A percentile compares a stretch with the other conserved stretches of the same genome.
phyloP scores from a whole-genome alignment of 2,329 filamentous ascomycete genomes.

The Hymenoscyphus scutula region DNA sequence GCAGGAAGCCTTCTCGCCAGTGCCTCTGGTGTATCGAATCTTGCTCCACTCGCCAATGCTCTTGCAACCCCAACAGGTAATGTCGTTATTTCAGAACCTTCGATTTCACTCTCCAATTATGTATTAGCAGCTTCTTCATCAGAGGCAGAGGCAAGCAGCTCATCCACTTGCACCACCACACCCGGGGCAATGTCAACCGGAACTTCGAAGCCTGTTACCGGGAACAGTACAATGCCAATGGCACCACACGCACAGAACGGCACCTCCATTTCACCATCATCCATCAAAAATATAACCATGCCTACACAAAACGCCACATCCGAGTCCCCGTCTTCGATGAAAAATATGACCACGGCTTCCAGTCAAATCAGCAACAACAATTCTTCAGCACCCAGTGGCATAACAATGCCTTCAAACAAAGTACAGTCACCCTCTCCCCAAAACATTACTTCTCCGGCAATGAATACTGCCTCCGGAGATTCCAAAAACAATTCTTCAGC shows the following conservation, averaged over 20 bases:
- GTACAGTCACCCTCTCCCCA: not conserved
- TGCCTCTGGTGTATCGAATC: slow-evolving; percentile 15
- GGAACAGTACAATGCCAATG: not conserved
- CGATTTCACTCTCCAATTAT: not conserved
- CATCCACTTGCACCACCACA: not conserved
- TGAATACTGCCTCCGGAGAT: no score
- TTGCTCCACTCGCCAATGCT: slow-evolving; percentile 14
- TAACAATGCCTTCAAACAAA: not conserved
- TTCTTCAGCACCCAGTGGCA: not conserved
- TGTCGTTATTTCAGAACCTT: not conserved
- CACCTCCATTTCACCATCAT: not conserved
- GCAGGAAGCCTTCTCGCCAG: slow-evolving; percentile 19
- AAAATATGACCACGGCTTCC: not conserved
- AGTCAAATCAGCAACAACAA: slow-evolving; percentile 1
- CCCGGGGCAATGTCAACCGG: not conserved
- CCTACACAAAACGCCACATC: not conserved
- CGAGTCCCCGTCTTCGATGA: not conserved
- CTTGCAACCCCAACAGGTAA: not conserved
- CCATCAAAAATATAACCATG: slow-evolving; percentile 5
- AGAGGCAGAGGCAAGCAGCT: not conserved
- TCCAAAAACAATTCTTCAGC: slow-evolving; percentile 3
- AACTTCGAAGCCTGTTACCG: not conserved
- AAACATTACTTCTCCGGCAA: slow-evolving; percentile 3
- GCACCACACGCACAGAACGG: not conserved
- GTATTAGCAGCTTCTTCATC: not conserved